Evolutionary conservation across 2,329 filamentous ascomycete genomes (phyloP), one percentile per base, ranked within the genome.

Genomic region (Myriangium duriaei): DNA sequence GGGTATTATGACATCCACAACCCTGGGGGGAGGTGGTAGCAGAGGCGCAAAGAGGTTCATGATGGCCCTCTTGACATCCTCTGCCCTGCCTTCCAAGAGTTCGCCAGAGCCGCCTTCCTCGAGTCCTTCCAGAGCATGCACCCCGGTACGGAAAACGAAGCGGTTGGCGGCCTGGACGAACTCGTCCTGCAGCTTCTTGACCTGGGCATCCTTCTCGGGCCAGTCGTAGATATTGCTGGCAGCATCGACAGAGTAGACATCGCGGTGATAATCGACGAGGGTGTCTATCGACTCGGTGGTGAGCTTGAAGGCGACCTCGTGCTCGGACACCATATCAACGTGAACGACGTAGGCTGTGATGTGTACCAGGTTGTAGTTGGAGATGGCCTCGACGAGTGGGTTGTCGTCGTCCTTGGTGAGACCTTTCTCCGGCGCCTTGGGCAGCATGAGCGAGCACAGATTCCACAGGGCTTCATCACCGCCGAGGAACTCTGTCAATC

Each of bases 301-400:
- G 54, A 98, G 74, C 73, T 98, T 98, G 74, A 87, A 96, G 49
- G 87, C 91, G 54, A 98, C 86, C 67, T 96, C 91, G 59, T 93
- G 91, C n/a, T 26, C 21, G 53, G 92, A 76, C 43, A 98, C 88
- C 86, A 96, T 94, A 67, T 98, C 91, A 62, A 98, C 86, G 62
- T 96, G 88, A 44, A 98, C 91, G 51, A 96, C 88, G 60, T 98
- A 98, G 37, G 91, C 91, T 65, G 96, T 87, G 51, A 96, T 68
- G 59, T 95, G 85, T 55, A 95, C 69, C 56, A 95, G 74, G 67
- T 92, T 81, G 63, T 88, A 91, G 72, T 92, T 92, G 72, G 82
- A 85, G 46, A 95, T 67, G 46, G 82, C 83, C 63, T 95, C 86
- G 49, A 88, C 71, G 47, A 93, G 68, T 32, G 82, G 81, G 57